Evolutionary conservation across 1,284 basidiomycete genomes (phyloP).

Genomic region (Boletus calvinii): DNA sequence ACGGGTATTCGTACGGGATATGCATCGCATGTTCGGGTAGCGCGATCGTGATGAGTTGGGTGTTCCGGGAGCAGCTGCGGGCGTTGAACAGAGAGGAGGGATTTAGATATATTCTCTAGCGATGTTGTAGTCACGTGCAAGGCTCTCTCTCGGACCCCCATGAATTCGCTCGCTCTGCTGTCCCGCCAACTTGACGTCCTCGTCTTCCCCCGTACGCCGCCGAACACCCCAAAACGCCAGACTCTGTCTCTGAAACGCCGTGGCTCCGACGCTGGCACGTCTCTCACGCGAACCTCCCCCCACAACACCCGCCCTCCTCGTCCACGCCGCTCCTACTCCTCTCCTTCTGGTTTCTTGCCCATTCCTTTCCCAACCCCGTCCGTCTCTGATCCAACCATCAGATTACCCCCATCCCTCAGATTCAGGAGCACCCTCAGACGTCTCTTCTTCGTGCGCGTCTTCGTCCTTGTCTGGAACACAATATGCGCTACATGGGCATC

Average conservation of each 20-base stretch:
- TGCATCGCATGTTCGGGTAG: slow-evolving; percentile 21
- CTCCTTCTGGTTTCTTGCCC: slow-evolving; percentile 36
- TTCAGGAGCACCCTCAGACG: slow-evolving; percentile 42
- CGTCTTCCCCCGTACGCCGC: slow-evolving; percentile 45
- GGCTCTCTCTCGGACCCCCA: slow-evolving; percentile 24
- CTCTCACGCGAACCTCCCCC: slow-evolving; percentile 48
- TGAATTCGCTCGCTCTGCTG: slow-evolving; percentile 71
- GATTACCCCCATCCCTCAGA: slow-evolving; percentile 28
- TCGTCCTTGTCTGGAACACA: slow-evolving; percentile 52
- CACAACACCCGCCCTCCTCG: slow-evolving; percentile 32
- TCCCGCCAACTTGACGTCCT: slow-evolving; percentile 69
- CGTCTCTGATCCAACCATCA: slow-evolving; percentile 28
- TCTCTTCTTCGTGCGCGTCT: slow-evolving; percentile 51
- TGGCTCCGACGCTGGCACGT: slow-evolving; percentile 33
- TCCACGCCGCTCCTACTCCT: slow-evolving; percentile 44
- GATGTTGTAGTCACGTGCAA: slow-evolving; percentile 13
- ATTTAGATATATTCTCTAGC: slow-evolving; percentile 37
- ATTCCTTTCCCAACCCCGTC: slow-evolving; percentile 32
- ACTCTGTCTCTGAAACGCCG: slow-evolving; percentile 21
- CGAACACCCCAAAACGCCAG: slow-evolving; percentile 27
- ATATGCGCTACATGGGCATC: slow-evolving; percentile 48
- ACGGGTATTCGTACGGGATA: slow-evolving; percentile 30
- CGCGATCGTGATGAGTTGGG: slow-evolving; percentile 25
- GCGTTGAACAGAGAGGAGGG: slow-evolving; percentile 18
- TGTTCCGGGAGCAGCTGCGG: slow-evolving; percentile 23